Percentiles rank a stretch among this genome's conserved stretches.
phyloP scores from a whole-genome alignment of 2,329 filamentous ascomycete species.

The Colletotrichum sp. region DNA sequence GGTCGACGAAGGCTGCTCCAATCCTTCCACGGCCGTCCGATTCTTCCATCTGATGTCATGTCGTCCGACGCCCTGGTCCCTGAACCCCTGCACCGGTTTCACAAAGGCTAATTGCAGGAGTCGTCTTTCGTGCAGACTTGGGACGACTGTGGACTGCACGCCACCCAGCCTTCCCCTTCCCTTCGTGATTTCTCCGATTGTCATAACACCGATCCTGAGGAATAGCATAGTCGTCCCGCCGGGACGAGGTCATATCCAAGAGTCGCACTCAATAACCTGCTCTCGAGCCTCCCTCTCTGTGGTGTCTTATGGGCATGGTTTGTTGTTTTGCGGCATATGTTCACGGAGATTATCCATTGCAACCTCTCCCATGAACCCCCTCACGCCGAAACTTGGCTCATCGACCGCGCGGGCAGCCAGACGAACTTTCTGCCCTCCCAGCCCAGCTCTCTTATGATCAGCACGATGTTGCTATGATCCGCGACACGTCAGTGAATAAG shows the following conservation, averaged over 20 bases:
- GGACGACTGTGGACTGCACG: constrained; percentile 7
- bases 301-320: neutral
- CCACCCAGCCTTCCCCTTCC: neutral
- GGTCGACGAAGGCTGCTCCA: neutral
- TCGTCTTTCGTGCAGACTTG: constrained; percentile 7
- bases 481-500: constrained; percentile 15
- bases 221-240: neutral
- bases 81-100: constrained; percentile 10
- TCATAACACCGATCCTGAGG: neutral
- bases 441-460: neutral
- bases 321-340: neutral
- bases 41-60: constrained; percentile 18
- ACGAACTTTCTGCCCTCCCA: neutral
- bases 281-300: neutral
- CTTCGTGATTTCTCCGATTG: neutral
- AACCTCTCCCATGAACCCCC: neutral
- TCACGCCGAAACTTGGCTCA: neutral
- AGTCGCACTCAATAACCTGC: neutral
- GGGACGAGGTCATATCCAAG: neutral
- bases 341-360: neutral
- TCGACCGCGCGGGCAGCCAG: neutral
- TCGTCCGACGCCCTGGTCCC: neutral
- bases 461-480: neutral
- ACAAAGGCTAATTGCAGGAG: constrained; percentile 20
- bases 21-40: neutral